Conservation (phyloP, 768 basidiomycete species). For the Tylopilus cervinicoccineus region DNA sequence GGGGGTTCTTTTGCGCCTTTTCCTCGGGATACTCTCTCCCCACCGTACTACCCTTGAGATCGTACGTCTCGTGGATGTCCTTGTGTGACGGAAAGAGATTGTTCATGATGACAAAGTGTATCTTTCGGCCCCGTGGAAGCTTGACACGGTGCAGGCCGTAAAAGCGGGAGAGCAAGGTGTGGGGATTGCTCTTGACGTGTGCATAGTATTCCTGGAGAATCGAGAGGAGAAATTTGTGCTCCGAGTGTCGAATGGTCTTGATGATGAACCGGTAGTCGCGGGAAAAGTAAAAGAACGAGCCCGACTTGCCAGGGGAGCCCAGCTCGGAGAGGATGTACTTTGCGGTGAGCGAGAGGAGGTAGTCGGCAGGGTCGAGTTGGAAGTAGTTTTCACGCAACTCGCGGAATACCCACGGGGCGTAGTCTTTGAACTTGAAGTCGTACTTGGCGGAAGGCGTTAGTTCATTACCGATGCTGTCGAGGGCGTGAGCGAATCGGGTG, state of each 20-base stretch:
- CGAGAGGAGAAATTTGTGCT: constrained; percentile 88
- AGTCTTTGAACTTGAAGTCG: constrained; percentile 99
- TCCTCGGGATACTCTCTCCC: constrained; percentile 87
- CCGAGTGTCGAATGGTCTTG: constrained; percentile 94
- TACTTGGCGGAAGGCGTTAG: constrained; percentile 96
- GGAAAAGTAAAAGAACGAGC: constrained; percentile 99
- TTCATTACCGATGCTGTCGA: constrained; percentile 85
- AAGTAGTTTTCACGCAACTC: constrained; percentile 93
- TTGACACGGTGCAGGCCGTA: constrained; percentile 98
- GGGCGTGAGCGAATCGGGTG: constrained; percentile 1
- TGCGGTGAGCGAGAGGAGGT: constrained; percentile 91
- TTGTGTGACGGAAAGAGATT: constrained; percentile 97
- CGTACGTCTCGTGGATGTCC: constrained; percentile 96
- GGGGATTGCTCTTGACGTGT: constrained; percentile 87
- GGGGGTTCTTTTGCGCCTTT: constrained; percentile 68
- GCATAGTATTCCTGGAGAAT: constrained; percentile 82
- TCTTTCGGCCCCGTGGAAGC: constrained; percentile 88
- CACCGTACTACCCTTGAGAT: constrained; percentile 92
- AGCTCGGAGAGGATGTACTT: constrained; percentile 98
- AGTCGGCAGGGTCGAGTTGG: constrained; percentile 95
- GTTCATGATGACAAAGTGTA: constrained; percentile 99
- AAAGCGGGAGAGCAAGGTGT: constrained; percentile 90
- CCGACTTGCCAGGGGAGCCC: constrained; percentile 96
- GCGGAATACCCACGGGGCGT: constrained; percentile 97
- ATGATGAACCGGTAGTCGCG: constrained; percentile 99